These are phyloP conservation scores for Boletus vermiculosoides DNA, from an alignment of 768 basidiomycete genomes.

Conservation along the genomic window DNA sequence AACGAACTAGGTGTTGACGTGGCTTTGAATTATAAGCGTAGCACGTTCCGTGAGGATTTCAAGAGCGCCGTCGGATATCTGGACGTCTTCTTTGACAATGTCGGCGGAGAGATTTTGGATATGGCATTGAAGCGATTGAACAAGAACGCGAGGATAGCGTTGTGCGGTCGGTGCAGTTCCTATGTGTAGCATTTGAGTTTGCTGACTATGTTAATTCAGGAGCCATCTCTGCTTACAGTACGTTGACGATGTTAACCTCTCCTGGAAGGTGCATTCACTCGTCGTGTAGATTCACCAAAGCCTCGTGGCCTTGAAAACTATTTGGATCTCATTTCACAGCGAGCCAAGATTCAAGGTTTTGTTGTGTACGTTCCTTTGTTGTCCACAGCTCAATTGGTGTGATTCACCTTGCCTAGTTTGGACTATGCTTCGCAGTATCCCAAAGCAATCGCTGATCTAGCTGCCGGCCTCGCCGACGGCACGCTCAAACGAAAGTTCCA, in stretches of 20 bases:
- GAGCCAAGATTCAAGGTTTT: conserved; percentile 83
- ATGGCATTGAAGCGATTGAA: conserved; percentile 74
- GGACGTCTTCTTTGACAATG: conserved; percentile 87
- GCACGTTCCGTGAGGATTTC: conserved; percentile 68
- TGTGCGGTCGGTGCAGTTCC: conserved; percentile 64
- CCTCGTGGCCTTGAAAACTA: conserved; percentile 71
- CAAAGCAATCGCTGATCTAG: conserved; percentile 56
- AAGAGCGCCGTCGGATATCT: conserved; percentile 67
- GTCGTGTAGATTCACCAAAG: conserved; percentile 47
- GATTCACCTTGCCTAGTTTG: conserved; percentile 44
- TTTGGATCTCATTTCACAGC: conserved; percentile 65
- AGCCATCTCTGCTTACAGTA: conserved; percentile 84
- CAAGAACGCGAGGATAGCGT: conserved; percentile 68
- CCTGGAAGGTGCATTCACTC: background rate
- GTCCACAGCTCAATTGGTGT: no score
- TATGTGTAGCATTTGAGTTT: background rate
- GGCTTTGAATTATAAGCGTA: conserved; percentile 85
- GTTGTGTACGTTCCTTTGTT: conserved; percentile 54
- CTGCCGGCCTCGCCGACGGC: conserved; percentile 58
- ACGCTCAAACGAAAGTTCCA: conserved; percentile 81
- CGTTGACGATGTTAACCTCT: conserved; percentile 24
- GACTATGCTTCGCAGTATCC: conserved; percentile 69
- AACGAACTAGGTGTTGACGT: conserved; percentile 79
- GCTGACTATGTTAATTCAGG: conserved; percentile 41
- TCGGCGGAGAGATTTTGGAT: conserved; percentile 80